These are phyloP conservation scores for Irineochytrium annulatum DNA, from an alignment of 192 early-diverging fungal genomes.

Conservation along the genomic window DNA sequence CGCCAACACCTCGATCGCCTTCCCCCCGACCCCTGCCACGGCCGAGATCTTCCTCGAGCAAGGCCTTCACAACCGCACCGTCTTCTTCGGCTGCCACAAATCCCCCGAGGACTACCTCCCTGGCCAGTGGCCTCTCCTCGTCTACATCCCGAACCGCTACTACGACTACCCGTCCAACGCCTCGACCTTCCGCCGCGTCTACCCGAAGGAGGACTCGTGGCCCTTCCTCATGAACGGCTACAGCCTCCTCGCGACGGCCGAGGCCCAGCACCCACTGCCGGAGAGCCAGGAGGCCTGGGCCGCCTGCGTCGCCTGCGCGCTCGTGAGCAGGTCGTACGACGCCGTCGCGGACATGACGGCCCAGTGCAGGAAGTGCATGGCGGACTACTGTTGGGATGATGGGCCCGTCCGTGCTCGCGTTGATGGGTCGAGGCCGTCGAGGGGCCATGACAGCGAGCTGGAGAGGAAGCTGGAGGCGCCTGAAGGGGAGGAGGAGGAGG, in stretches of 20 bases:
- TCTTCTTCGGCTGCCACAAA: slow-evolving; percentile 24
- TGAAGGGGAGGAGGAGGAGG: too few relatives aligned
- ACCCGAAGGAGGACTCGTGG: slow-evolving; percentile 5
- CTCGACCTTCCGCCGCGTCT: slow-evolving; percentile 18
- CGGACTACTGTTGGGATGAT: slow-evolving; percentile 21
- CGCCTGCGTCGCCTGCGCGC: background rate
- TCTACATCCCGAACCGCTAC: slow-evolving; percentile 27
- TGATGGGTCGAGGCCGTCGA: too few relatives aligned
- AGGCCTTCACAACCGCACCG: slow-evolving; percentile 8
- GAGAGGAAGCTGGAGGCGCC: too few relatives aligned
- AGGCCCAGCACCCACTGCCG: background rate
- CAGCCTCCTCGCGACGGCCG: background rate
- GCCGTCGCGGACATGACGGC: background rate
- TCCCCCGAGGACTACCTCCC: background rate
- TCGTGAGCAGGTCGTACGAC: background rate
- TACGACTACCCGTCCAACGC: slow-evolving; percentile 12
- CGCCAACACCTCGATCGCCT: background rate
- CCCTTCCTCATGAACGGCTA: slow-evolving; percentile 12
- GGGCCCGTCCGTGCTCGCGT: too few relatives aligned
- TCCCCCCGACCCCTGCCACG: slow-evolving; percentile 23
- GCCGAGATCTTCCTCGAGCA: slow-evolving; percentile 18
- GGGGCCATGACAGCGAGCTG: too few relatives aligned
- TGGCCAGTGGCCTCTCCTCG: slow-evolving; percentile 15
- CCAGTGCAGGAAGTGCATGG: slow-evolving; percentile 8
- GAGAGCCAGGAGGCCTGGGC: background rate